These are phyloP conservation scores for Panicum miliaceum DNA, from an alignment of 176 grass and related monocot genomes.

Conservation along the genomic window DNA sequence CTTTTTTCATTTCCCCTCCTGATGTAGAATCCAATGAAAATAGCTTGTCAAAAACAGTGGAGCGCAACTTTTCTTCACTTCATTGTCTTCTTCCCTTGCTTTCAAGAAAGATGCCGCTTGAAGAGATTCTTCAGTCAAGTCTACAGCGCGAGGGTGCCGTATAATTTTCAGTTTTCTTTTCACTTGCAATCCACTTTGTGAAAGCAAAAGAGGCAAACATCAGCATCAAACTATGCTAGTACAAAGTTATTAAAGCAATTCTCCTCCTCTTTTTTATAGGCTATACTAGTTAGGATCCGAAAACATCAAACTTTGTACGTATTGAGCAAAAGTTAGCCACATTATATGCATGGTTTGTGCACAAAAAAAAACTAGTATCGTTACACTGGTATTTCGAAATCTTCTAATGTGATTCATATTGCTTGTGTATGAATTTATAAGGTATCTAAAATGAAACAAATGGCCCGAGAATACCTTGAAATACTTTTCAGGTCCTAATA, in stretches of 20 bases:
- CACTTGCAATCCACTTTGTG: slow-evolving; percentile 2
- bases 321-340: background rate
- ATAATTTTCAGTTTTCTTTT: slow-evolving; percentile 29
- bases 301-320: background rate
- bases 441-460: background rate
- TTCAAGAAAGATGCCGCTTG: slow-evolving; percentile 34
- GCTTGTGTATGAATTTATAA: background rate
- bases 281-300: background rate
- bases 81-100: slow-evolving; percentile 21
- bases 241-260: background rate
- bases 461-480: background rate
- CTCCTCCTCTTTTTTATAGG: background rate
- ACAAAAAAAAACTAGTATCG: background rate
- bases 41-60: background rate
- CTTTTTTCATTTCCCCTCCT: background rate
- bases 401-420: background rate
- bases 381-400: background rate
- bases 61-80: background rate
- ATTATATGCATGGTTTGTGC: background rate
- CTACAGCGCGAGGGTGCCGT: background rate
- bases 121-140: slow-evolving; percentile 35
- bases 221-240: background rate
- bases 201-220: slow-evolving; percentile 1
- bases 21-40: slow-evolving; percentile 21
- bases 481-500: background rate